Percentiles rank a stretch among this genome's conserved stretches.
These are phyloP conservation scores for Neoboletus subvelutipes DNA, from an alignment of 768 basidiomycete genomes.

Conservation along the genomic window DNA sequence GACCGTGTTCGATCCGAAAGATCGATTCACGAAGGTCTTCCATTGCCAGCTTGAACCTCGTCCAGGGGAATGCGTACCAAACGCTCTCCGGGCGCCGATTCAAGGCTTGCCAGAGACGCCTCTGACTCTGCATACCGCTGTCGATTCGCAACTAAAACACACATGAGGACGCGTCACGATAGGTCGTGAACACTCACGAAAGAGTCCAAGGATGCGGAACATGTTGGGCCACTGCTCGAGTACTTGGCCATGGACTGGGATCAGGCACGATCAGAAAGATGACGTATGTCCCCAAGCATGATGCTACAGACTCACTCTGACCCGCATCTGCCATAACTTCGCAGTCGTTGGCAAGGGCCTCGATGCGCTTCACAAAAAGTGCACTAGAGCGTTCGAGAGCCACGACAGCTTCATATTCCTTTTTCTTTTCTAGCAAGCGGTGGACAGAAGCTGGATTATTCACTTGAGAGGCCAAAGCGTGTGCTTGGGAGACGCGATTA, in stretches of 20 bases:
- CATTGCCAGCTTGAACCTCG: slow-evolving; percentile 44
- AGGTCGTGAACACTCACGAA: slow-evolving; percentile 46
- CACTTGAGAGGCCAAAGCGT: slow-evolving; percentile 35
- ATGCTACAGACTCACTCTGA: slow-evolving; percentile 44
- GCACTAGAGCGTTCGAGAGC: slow-evolving; percentile 67
- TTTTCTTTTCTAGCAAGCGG: slow-evolving; percentile 75
- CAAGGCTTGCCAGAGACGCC: slow-evolving; percentile 18
- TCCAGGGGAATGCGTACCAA: slow-evolving; percentile 76
- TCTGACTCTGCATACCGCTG: slow-evolving; percentile 31
- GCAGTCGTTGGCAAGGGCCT: slow-evolving; percentile 68
- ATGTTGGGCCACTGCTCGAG: slow-evolving; percentile 81
- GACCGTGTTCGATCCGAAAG: neutral
- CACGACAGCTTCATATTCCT: slow-evolving; percentile 72
- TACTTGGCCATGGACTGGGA: slow-evolving; percentile 70
- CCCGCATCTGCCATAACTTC: slow-evolving; percentile 79
- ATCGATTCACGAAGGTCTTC: slow-evolving; percentile 13
- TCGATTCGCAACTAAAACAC: slow-evolving; percentile 47
- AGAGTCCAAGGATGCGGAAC: slow-evolving; percentile 72
- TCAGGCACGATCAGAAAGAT: neutral
- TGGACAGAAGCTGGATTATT: slow-evolving; percentile 49
- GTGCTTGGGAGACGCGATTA: slow-evolving; percentile 49
- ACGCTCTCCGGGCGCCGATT: slow-evolving; percentile 48
- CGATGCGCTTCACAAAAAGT: slow-evolving; percentile 65
- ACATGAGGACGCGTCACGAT: neutral
- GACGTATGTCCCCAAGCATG: no score